Conservation (phyloP, 2,329 filamentous ascomycete species). For the Venturia effusa region DNA sequence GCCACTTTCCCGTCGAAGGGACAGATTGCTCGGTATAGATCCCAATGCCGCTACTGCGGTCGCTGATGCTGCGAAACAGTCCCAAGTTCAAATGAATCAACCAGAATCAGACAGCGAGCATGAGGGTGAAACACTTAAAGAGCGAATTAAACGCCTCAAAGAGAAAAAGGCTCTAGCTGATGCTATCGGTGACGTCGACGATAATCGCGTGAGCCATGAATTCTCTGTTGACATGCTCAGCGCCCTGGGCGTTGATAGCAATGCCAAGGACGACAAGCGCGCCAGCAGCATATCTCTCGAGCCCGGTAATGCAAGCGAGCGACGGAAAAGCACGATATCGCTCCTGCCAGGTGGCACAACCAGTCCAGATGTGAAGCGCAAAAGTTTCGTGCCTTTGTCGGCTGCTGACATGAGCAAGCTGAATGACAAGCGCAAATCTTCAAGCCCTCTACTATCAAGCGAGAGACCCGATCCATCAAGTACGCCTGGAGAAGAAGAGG, state of each 20-base stretch:
- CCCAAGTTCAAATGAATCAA: constrained; percentile 22
- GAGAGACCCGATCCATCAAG: constrained; percentile 15
- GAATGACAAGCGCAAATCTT: constrained; percentile 17
- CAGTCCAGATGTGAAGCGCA: background rate
- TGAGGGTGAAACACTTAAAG: constrained; percentile 54
- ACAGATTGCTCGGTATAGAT: constrained; percentile 53
- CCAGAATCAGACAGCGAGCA: constrained; percentile 36
- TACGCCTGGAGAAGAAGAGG: constrained; percentile 36
- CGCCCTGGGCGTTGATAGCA: constrained; percentile 44
- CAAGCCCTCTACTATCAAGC: background rate
- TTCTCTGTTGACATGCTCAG: constrained; percentile 61
- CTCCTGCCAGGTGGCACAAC: constrained; percentile 15
- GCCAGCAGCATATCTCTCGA: background rate
- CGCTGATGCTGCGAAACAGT: constrained; percentile 13
- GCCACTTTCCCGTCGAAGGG: constrained; percentile 67
- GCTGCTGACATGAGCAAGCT: constrained; percentile 15
- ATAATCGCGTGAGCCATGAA: constrained; percentile 43
- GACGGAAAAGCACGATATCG: background rate
- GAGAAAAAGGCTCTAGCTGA: constrained; percentile 40
- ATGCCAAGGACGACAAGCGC: constrained; percentile 21
- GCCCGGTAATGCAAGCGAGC: background rate
- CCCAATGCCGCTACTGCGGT: background rate
- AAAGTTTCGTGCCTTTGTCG: constrained; percentile 12
- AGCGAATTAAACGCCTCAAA: constrained; percentile 54
- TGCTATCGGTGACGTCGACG: background rate